Evolutionary conservation across 2,329 filamentous ascomycete species (phyloP), one percentile per base, ranked within the genome.

Genomic region (Fusarium kyushuense): DNA sequence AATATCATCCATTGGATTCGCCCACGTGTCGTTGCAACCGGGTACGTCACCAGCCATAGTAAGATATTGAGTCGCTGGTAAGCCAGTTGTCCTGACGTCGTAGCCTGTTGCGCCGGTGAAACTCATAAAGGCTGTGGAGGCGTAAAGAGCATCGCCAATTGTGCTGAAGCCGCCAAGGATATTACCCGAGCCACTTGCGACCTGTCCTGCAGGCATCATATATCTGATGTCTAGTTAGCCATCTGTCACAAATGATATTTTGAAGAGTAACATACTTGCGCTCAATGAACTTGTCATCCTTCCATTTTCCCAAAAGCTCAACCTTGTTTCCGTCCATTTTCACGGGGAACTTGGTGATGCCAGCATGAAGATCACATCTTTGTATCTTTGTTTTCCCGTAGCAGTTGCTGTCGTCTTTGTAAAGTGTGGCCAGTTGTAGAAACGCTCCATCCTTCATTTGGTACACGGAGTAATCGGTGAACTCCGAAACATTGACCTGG

Each of bases 1-100:
- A 2, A 72, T 33, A 16, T 72, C 70, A n/a, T 65, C 19, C 70
- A 72, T 72, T 0, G 70, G 70, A 1, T 72, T 71, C 1, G 55
- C 19, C 70, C 70, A 72, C 0, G 47, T 46, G 1, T 71, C 67
- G 1, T 29, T 42, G 4, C 70, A 72, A 8, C 61, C 52, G 0
- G 65, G 67, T 0, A 48, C 16, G 1, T 54, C 46, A 0, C 54
- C 35, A 7, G 62, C 72, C 64, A 71, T 69, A 0, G 67, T 63
- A 3, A 72, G 53, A 13, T 72, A 71, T 5, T 72, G 70, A 0
- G 67, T 64, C 11, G 70, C 67, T 2, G 70, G 47, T 5, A 72
- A 36, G 0, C 70, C 70, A 0, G 30, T 16, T 0, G 70, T 56
- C 4, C 9, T 42, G 9, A 72, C 36, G 5, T 54, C 58, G 17